These are phyloP conservation scores for Saccharomyces pastorianus DNA, from an alignment of 1,139 yeast species.

Conservation along the genomic window DNA sequence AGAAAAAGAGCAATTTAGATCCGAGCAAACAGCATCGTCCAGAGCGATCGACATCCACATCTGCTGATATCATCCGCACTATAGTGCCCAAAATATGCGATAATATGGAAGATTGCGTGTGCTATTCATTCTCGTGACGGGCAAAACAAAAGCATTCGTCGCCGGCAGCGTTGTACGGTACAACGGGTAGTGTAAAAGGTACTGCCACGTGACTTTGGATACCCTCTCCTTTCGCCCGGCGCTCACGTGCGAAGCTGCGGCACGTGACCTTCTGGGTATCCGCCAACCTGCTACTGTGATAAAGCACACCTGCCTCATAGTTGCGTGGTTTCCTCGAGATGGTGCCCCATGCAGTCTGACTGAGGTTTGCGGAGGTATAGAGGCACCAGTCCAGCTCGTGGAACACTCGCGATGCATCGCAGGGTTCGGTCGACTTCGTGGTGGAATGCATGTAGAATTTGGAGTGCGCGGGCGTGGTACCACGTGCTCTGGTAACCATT, in stretches of 20 bases:
- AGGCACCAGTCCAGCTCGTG: slow-evolving; percentile 49
- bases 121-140: neutral
- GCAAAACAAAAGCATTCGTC: neutral
- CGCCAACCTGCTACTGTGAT: slow-evolving; percentile 25
- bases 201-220: neutral
- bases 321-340: slow-evolving; percentile 17
- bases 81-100: too few species aligned
- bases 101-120: too few species aligned
- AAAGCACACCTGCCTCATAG: slow-evolving; percentile 54
- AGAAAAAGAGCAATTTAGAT: neutral
- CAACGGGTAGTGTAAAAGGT: neutral
- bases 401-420: slow-evolving; percentile 28
- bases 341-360: slow-evolving; percentile 66
- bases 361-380: slow-evolving; percentile 59
- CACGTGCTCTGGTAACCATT: slow-evolving; percentile 22
- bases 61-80: too few species aligned
- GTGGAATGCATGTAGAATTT: slow-evolving; percentile 34
- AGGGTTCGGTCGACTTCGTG: slow-evolving; percentile 28
- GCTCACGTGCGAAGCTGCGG: neutral
- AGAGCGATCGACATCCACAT: too few species aligned
- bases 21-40: too few species aligned
- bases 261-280: neutral
- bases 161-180: neutral
- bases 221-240: neutral
- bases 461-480: slow-evolving; percentile 38